phyloP scores from a whole-genome alignment of 768 basidiomycete species.

The Gelatoporia subvermispora region DNA sequence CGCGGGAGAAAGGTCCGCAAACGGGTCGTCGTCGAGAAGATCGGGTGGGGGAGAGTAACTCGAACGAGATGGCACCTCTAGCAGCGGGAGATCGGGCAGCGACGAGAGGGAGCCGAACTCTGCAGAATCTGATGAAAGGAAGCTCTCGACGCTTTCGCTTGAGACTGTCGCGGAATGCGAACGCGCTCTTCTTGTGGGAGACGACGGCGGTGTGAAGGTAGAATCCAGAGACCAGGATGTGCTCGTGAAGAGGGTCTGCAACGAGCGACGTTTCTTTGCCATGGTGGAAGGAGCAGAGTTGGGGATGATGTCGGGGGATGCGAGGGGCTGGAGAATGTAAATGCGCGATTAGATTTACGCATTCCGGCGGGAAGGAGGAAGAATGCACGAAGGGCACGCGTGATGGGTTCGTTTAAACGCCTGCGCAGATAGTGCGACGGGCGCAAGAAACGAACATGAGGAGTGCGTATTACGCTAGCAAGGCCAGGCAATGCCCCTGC shows the following conservation, averaged over 20 bases:
- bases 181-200: conserved; percentile 17
- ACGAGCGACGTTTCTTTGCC: conserved; percentile 48
- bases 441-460: no score
- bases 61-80: conserved; percentile 10
- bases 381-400: no score
- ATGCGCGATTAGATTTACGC: no score
- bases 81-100: conserved; percentile 8
- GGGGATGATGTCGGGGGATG: background rate
- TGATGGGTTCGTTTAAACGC: no score
- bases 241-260: conserved; percentile 45
- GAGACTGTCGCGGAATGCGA: conserved; percentile 11
- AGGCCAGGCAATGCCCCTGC: no score
- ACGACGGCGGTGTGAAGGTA: conserved; percentile 21
- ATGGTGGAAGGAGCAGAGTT: conserved; percentile 24
- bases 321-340: no score
- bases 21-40: conserved; percentile 70
- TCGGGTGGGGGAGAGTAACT: conserved; percentile 27
- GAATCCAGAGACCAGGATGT: conserved; percentile 6
- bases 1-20: conserved; percentile 50
- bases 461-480: no score
- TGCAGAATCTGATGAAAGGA: conserved; percentile 2
- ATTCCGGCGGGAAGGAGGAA: no score
- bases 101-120: conserved; percentile 4
- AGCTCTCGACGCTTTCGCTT: background rate
- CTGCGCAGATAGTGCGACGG: no score